These are phyloP conservation scores for Aethionema arabicum DNA, from an alignment of 345 rosid genomes.

Conservation along the genomic window DNA sequence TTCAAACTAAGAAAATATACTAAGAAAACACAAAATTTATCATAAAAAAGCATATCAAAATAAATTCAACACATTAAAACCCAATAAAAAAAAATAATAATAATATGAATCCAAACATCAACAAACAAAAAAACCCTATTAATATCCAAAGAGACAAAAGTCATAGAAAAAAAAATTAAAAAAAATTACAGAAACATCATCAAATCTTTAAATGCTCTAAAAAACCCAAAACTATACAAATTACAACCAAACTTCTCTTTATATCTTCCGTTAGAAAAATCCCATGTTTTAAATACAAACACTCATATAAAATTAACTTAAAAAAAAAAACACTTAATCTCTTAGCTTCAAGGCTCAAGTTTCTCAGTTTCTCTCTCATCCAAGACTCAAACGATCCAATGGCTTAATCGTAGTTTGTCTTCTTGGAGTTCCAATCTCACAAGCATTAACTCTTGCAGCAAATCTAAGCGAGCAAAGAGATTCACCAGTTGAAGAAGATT, in stretches of 20 bases:
- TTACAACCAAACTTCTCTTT: slow-evolving; percentile 28
- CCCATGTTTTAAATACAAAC: slow-evolving; percentile 35
- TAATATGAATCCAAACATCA: slow-evolving; percentile 24
- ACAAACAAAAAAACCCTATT: slow-evolving; percentile 23
- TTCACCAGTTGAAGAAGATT: slow-evolving; percentile 75
- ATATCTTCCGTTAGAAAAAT: slow-evolving; percentile 13
- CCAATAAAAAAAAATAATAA: slow-evolving; percentile 1
- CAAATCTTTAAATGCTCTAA: slow-evolving; percentile 15
- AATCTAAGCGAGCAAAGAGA: slow-evolving; percentile 92
- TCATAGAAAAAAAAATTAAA: not conserved
- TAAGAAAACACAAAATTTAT: not conserved
- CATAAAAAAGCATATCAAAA: not conserved
- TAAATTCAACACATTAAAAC: not conserved
- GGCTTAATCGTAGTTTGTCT: slow-evolving; percentile 56
- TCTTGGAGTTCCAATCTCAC: slow-evolving; percentile 97
- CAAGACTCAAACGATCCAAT: slow-evolving; percentile 74
- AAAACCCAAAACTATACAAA: slow-evolving; percentile 44
- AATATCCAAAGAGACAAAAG: not conserved
- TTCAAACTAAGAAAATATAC: too few relatives aligned
- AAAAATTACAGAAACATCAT: slow-evolving; percentile 9
- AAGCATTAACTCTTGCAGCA: slow-evolving; percentile 95
- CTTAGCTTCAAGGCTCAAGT: too few relatives aligned
- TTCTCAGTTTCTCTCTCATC: slow-evolving; percentile 50
- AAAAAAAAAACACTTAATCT: not conserved
- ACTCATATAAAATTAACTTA: slow-evolving; percentile 34